A percentile compares a stretch with the other conserved stretches of the same genome.
Evolutionary conservation across 2,329 filamentous ascomycete species (phyloP).

Genomic region (Neodidymelliopsis sp.): DNA sequence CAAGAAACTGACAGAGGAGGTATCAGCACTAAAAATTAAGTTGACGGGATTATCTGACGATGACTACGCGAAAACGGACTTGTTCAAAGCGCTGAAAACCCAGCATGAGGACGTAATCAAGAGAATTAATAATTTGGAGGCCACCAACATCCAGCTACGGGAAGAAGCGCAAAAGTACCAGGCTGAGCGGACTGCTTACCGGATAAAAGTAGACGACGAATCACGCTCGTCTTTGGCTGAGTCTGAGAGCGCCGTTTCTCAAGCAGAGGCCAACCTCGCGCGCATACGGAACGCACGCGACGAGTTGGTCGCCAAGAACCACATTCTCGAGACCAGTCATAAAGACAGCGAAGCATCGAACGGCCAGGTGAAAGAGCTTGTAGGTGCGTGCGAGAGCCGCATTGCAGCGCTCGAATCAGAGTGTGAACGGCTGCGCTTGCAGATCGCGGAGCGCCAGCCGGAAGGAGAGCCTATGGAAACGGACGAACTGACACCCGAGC

Average conservation of each 20-base stretch:
- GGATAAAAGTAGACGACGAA: slow-evolving; percentile 82
- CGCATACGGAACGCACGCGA: slow-evolving; percentile 85
- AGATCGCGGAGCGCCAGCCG: slow-evolving; percentile 57
- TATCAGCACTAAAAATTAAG: slow-evolving; percentile 74
- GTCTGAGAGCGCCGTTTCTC: slow-evolving; percentile 80
- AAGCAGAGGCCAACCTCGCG: slow-evolving; percentile 83
- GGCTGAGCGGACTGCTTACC: slow-evolving; percentile 83
- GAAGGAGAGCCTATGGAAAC: slow-evolving; percentile 51
- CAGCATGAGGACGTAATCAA: slow-evolving; percentile 94
- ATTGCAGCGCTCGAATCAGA: slow-evolving; percentile 85
- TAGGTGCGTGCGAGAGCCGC: slow-evolving; percentile 78
- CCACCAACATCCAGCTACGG: slow-evolving; percentile 81
- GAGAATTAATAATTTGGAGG: slow-evolving; percentile 89
- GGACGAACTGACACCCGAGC: slow-evolving; percentile 70
- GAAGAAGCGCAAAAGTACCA: slow-evolving; percentile 87
- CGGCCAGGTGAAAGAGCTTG: slow-evolving; percentile 80
- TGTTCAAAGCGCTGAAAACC: slow-evolving; percentile 89
- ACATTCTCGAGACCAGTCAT: slow-evolving; percentile 78
- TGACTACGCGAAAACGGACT: slow-evolving; percentile 89
- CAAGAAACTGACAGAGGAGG: slow-evolving; percentile 76
- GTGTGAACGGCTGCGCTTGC: slow-evolving; percentile 71
- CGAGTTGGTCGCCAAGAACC: slow-evolving; percentile 82
- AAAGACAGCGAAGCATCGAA: slow-evolving; percentile 76
- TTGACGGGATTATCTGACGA: slow-evolving; percentile 83
- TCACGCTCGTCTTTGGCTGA: slow-evolving; percentile 75